phyloP scores from a whole-genome alignment of 2,329 filamentous ascomycete genomes.

The Cladosporium sphaerospermum region DNA sequence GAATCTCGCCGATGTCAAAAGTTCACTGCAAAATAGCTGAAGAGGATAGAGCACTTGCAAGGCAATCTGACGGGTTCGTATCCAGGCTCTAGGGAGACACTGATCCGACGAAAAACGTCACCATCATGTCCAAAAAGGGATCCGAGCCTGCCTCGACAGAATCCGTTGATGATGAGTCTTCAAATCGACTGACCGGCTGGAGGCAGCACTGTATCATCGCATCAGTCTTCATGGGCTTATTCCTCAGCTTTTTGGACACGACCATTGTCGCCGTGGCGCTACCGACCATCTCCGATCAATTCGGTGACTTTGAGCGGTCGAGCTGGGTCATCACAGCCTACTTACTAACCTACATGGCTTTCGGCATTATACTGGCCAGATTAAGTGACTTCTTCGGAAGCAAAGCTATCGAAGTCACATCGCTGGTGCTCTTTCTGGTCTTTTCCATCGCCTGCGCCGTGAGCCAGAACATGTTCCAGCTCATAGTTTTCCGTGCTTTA shows the following conservation, averaged over 20 bases:
- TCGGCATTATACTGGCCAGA: constrained; percentile 50
- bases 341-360: constrained; percentile 50
- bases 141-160: neutral
- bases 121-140: no score
- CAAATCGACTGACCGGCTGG: neutral
- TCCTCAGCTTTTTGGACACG: constrained; percentile 54
- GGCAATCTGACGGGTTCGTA: no score
- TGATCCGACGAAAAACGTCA: no score
- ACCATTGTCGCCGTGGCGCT: constrained; percentile 56
- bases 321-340: constrained; percentile 24
- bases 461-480: constrained; percentile 38
- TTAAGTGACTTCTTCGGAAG: constrained; percentile 51
- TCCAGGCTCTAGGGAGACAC: no score
- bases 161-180: neutral
- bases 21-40: no score
- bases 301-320: constrained; percentile 31
- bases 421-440: constrained; percentile 49
- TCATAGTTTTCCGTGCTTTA: constrained; percentile 26
- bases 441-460: constrained; percentile 54
- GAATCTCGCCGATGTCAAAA: no score
- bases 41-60: no score
- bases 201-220: constrained; percentile 36
- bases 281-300: constrained; percentile 50
- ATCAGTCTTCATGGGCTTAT: constrained; percentile 39
- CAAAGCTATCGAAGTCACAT: constrained; percentile 45